These are phyloP conservation scores for Pseudogymnoascus sp. DNA, from an alignment of 2,329 filamentous ascomycete species.

Conservation along the genomic window DNA sequence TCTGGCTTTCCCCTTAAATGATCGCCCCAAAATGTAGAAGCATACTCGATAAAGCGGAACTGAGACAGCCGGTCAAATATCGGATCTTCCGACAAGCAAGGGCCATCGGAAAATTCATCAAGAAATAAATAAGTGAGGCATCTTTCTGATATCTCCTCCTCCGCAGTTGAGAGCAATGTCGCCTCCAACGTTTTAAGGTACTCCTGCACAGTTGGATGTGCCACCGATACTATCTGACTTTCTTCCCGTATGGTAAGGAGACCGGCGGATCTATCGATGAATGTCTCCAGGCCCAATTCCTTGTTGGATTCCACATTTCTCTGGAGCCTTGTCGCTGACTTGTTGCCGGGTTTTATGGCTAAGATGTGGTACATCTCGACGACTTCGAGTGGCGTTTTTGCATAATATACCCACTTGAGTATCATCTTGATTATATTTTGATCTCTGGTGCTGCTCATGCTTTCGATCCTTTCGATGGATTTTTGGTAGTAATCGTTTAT, in stretches of 20 bases:
- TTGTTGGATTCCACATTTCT: neutral
- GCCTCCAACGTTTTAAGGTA: neutral
- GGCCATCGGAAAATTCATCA: neutral
- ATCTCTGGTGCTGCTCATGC: neutral
- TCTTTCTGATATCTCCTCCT: neutral
- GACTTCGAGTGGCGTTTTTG: neutral
- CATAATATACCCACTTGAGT: neutral
- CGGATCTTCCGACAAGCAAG: neutral
- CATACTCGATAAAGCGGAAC: neutral
- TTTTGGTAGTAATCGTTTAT: neutral
- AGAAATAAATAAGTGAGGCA: neutral
- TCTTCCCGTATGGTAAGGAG: neutral
- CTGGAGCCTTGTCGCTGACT: neutral
- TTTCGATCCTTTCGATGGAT: neutral
- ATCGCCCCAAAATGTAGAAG: neutral
- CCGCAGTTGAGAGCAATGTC: neutral
- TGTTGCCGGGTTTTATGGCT: neutral
- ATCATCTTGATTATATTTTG: neutral
- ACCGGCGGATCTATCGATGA: neutral
- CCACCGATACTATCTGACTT: neutral
- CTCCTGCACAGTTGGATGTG: neutral
- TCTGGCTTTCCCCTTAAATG: neutral
- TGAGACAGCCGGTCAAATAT: neutral
- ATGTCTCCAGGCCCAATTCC: neutral
- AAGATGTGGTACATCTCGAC: neutral